phyloP scores from a whole-genome alignment of 73 alveolate genomes.

The Tetrahymena thermophila region DNA sequence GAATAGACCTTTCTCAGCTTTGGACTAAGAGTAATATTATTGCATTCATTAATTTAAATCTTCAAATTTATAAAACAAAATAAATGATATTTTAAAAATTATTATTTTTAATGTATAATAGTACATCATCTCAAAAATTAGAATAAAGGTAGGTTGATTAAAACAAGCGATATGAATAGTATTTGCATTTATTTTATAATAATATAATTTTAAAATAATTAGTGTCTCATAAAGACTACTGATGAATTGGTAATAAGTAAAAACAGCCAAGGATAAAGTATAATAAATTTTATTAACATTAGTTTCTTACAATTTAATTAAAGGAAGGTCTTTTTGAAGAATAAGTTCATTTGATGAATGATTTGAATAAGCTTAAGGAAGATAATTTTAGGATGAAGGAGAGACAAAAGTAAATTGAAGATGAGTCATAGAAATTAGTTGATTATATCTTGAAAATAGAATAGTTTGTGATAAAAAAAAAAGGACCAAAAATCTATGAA shows the following conservation, averaged over 20 bases:
- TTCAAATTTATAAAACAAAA: not conserved
- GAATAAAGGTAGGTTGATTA: not conserved
- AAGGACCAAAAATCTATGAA: not conserved
- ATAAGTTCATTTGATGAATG: not conserved
- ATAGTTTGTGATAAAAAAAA: not conserved
- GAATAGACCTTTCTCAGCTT: not conserved
- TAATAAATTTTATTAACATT: not conserved
- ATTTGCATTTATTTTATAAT: not conserved
- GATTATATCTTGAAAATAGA: not conserved
- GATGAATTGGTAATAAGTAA: not conserved
- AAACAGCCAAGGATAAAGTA: not conserved
- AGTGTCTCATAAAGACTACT: not conserved
- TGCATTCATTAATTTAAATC: not conserved
- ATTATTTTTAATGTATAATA: not conserved
- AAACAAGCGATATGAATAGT: not conserved
- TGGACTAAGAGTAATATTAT: not conserved
- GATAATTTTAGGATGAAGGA: not conserved
- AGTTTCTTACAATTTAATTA: not conserved
- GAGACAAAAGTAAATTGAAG: not conserved
- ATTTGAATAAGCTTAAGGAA: not conserved
- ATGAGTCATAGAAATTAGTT: not conserved
- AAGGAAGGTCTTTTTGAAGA: not conserved
- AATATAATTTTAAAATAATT: not conserved
- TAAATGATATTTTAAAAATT: not conserved
- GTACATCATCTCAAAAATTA: not conserved